phyloP scores from a whole-genome alignment of 2,329 filamentous ascomycete genomes.

The Nothopassalora personata region DNA sequence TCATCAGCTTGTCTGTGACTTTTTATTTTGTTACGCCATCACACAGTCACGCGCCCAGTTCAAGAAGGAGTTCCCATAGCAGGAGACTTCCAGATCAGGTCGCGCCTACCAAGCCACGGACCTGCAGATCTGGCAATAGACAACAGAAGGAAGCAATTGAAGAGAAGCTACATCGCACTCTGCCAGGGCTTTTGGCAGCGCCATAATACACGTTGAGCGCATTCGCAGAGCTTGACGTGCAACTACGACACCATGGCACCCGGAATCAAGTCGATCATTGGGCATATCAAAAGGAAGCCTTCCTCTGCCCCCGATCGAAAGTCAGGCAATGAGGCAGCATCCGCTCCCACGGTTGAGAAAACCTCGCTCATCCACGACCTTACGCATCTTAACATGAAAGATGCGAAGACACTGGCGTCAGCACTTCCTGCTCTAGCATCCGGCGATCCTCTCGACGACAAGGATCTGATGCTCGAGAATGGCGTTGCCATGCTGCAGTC shows the following conservation, averaged over 20 bases:
- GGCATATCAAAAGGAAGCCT: constrained; percentile 44
- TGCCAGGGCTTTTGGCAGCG: neutral
- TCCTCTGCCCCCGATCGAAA: constrained; percentile 45
- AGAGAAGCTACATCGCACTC: too few species aligned
- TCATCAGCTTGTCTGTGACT: neutral
- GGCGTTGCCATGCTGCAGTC: constrained; percentile 50
- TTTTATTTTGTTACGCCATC: neutral
- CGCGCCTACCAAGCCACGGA: too few species aligned
- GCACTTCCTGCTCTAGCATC: constrained; percentile 41
- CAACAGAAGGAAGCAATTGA: too few species aligned
- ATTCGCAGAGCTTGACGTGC: neutral
- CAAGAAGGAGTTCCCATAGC: too few species aligned
- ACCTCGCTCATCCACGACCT: constrained; percentile 40
- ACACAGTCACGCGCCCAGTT: neutral
- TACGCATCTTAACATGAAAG: constrained; percentile 36
- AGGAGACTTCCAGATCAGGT: too few species aligned
- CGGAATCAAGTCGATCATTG: constrained; percentile 39
- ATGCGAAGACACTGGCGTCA: constrained; percentile 36
- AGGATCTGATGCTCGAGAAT: constrained; percentile 46
- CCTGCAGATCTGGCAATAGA: too few species aligned
- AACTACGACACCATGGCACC: constrained; percentile 18
- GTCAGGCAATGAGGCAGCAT: constrained; percentile 35
- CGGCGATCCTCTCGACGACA: constrained; percentile 46
- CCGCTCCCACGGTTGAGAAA: constrained; percentile 30
- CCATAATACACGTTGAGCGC: neutral